phyloP scores from a whole-genome alignment of 2,329 filamentous ascomycete genomes.

The Penicillium sumatraense region DNA sequence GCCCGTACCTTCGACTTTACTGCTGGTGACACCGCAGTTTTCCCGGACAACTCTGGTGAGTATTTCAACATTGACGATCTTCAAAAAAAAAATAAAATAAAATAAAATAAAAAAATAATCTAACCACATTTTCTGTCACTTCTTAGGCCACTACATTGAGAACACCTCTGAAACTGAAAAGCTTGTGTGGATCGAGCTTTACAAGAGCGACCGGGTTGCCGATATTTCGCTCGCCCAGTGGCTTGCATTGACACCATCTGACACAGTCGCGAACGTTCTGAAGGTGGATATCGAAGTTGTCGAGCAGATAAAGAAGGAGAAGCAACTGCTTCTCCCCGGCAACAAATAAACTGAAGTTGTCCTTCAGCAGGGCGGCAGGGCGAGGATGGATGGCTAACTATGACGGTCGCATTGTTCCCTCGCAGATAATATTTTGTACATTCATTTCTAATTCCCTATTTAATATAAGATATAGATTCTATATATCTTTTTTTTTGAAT shows the following conservation, averaged over 20 bases:
- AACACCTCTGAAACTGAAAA: constrained; percentile 68
- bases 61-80: constrained; percentile 13
- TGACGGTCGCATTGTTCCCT: too few species aligned
- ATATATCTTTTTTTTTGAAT: not conserved
- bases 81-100: too few species aligned
- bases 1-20: constrained; percentile 70
- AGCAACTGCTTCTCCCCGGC: constrained; percentile 22
- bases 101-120: not conserved
- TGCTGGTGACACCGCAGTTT: constrained; percentile 70
- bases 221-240: constrained; percentile 72
- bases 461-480: too few species aligned
- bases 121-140: not conserved
- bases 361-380: too few species aligned
- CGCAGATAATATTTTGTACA: not conserved
- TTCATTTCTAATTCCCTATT: not conserved
- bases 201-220: constrained; percentile 68
- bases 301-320: constrained; percentile 26
- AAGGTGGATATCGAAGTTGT: constrained; percentile 27
- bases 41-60: constrained; percentile 63
- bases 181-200: constrained; percentile 71
- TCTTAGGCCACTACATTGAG: constrained; percentile 70
- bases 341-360: constrained; percentile 2
- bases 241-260: constrained; percentile 66
- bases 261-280: constrained; percentile 22
- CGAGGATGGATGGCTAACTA: too few species aligned